These are phyloP conservation scores for Desmodesmus armatus DNA, from an alignment of 139 green algal genomes.

Conservation along the genomic window DNA sequence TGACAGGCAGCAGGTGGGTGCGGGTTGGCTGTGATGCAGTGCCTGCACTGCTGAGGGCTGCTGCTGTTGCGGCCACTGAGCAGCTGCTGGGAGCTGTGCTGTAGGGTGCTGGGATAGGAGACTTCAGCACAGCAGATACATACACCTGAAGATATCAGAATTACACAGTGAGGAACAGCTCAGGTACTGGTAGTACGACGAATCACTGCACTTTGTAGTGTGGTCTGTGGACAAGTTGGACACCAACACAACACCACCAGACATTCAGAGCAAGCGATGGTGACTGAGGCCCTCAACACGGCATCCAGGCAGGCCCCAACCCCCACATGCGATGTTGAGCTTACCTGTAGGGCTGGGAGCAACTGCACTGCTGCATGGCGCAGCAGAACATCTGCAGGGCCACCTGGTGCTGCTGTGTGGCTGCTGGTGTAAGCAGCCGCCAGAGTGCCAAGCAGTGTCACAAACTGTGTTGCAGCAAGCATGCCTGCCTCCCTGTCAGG, in stretches of 20 bases:
- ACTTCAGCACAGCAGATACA: background rate
- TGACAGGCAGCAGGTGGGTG: conserved; percentile 27
- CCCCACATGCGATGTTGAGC: background rate
- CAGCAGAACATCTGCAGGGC: conserved; percentile 9
- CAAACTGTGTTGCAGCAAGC: background rate
- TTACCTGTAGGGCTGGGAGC: conserved; percentile 39
- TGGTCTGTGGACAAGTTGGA: background rate
- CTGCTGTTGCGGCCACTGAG: background rate
- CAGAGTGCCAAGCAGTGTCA: background rate
- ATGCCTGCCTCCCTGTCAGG: conserved; percentile 6
- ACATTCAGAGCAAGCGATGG: too few species aligned
- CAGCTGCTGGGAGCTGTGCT: background rate
- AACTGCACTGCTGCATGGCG: conserved; percentile 23
- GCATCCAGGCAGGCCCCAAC: background rate
- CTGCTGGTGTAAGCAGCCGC: background rate
- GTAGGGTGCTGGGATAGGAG: background rate
- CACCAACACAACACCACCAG: background rate
- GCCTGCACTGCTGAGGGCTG: background rate
- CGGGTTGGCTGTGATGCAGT: background rate
- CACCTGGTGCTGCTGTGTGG: background rate
- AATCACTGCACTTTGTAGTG: background rate
- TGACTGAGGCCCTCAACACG: too few species aligned
- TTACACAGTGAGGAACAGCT: background rate
- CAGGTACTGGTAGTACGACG: background rate
- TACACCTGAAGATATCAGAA: background rate